Conservation (phyloP, 352 stramenopile genomes). For the Phytophthora ramorum region DNA sequence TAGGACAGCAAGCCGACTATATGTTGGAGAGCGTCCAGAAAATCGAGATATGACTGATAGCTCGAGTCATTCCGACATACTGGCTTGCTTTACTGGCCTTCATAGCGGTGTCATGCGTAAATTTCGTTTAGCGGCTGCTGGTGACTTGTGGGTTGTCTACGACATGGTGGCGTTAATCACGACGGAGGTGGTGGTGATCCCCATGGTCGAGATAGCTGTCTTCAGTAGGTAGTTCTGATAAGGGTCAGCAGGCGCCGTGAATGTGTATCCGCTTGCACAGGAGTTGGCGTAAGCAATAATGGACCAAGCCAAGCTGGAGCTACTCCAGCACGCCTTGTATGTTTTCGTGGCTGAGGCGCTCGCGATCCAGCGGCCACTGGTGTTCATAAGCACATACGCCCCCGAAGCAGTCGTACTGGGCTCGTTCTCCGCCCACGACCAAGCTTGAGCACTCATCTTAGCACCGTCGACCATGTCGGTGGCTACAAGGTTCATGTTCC, state of each 20-base stretch:
- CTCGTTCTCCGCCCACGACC: slow-evolving; percentile 60
- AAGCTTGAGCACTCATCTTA: slow-evolving; percentile 55
- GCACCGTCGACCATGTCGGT: slow-evolving; percentile 49
- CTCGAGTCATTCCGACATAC: too few species aligned
- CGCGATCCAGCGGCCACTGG: slow-evolving; percentile 41
- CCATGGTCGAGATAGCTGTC: slow-evolving; percentile 32
- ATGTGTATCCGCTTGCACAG: slow-evolving; percentile 40
- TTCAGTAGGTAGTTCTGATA: slow-evolving; percentile 66
- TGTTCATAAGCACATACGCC: slow-evolving; percentile 42
- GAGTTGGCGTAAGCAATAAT: slow-evolving; percentile 34
- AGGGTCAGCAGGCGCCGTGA: slow-evolving; percentile 40
- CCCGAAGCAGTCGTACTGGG: slow-evolving; percentile 34
- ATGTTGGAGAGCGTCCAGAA: neutral
- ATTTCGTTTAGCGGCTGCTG: too few species aligned
- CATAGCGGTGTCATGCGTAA: too few species aligned
- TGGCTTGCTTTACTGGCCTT: too few species aligned
- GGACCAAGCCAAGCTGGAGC: slow-evolving; percentile 40
- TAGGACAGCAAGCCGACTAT: neutral
- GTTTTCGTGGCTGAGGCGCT: slow-evolving; percentile 31
- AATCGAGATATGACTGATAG: too few species aligned
- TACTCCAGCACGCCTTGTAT: slow-evolving; percentile 54
- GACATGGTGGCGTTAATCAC: slow-evolving; percentile 48
- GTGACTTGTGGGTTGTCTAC: slow-evolving; percentile 10
- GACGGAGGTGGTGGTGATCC: slow-evolving; percentile 43
- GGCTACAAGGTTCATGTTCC: slow-evolving; percentile 64